These are phyloP conservation scores for Bimuria novae-zelandiae DNA, from an alignment of 2,329 filamentous ascomycete species.

Conservation along the genomic window DNA sequence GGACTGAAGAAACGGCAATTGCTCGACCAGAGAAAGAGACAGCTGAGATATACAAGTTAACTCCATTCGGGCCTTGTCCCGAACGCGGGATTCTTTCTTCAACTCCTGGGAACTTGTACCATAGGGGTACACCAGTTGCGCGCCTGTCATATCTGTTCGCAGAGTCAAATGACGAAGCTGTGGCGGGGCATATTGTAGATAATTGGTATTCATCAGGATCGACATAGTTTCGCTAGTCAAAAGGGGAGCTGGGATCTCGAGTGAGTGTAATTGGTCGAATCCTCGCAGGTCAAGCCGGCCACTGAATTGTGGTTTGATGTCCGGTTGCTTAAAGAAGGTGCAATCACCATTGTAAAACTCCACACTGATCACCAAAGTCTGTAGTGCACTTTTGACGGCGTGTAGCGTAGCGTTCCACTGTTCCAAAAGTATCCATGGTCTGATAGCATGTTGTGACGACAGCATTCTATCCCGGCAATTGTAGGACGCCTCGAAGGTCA, in stretches of 20 bases:
- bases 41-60: slow-evolving; percentile 29
- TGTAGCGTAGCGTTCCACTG: slow-evolving; percentile 23
- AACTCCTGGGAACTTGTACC: slow-evolving; percentile 18
- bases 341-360: slow-evolving; percentile 26
- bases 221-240: slow-evolving; percentile 32
- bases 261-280: slow-evolving; percentile 26
- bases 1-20: slow-evolving; percentile 22
- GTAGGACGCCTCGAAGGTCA: slow-evolving; percentile 32
- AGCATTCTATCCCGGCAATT: slow-evolving; percentile 11
- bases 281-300: slow-evolving; percentile 29
- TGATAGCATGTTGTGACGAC: too few species aligned
- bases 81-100: slow-evolving; percentile 3
- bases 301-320: slow-evolving; percentile 16
- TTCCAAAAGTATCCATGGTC: slow-evolving; percentile 19
- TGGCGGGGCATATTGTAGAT: slow-evolving; percentile 21
- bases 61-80: slow-evolving; percentile 33
- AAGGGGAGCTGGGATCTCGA: slow-evolving; percentile 32
- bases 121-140: slow-evolving; percentile 26
- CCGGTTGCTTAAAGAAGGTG: slow-evolving; percentile 29
- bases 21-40: slow-evolving; percentile 24
- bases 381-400: slow-evolving; percentile 15
- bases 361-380: slow-evolving; percentile 24
- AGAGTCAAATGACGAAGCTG: slow-evolving; percentile 30
- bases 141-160: slow-evolving; percentile 30
- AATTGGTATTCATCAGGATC: slow-evolving; percentile 26